Evolutionary conservation across 1,139 yeast genomes (phyloP).

Genomic region (Magnusiomyces magnusii): DNA sequence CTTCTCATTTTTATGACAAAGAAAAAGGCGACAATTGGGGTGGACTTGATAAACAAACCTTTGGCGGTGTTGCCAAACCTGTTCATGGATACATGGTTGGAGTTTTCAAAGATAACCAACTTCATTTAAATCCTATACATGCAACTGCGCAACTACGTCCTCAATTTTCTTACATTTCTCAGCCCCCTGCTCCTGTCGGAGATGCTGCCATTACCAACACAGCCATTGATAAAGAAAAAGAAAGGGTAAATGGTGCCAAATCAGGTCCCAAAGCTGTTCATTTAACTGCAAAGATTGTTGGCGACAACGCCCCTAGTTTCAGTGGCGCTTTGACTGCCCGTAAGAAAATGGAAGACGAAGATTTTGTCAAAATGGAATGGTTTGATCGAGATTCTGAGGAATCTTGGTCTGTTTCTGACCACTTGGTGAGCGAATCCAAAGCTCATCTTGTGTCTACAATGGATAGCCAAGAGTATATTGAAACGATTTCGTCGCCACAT

Average conservation of each 20-base stretch:
- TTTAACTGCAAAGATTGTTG: constrained; percentile 65
- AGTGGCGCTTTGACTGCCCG: constrained; percentile 76
- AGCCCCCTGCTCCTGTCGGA: constrained; percentile 10
- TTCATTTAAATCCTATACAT: constrained; percentile 60
- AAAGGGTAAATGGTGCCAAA: constrained; percentile 39
- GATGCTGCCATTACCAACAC: constrained; percentile 33
- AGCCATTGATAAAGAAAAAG: constrained; percentile 16
- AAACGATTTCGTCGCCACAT: constrained; percentile 19
- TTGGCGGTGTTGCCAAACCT: constrained; percentile 58
- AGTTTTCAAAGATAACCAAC: constrained; percentile 40
- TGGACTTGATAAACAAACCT: constrained; percentile 49
- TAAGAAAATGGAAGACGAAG: constrained; percentile 71
- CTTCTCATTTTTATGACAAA: constrained; percentile 55
- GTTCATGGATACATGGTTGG: constrained; percentile 50
- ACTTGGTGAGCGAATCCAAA: constrained; percentile 24
- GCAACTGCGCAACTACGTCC: constrained; percentile 77
- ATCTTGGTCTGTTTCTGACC: constrained; percentile 32
- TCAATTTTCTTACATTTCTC: constrained; percentile 62
- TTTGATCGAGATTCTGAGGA: constrained; percentile 36
- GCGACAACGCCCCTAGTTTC: constrained; percentile 51
- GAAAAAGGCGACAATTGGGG: constrained; percentile 59
- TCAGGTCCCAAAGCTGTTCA: constrained; percentile 57
- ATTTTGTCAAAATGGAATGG: constrained; percentile 47
- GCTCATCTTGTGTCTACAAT: constrained; percentile 22
- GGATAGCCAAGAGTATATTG: constrained; percentile 26